phyloP scores from a whole-genome alignment of 495 filamentous ascomycete species.

The Tuber magnatum region DNA sequence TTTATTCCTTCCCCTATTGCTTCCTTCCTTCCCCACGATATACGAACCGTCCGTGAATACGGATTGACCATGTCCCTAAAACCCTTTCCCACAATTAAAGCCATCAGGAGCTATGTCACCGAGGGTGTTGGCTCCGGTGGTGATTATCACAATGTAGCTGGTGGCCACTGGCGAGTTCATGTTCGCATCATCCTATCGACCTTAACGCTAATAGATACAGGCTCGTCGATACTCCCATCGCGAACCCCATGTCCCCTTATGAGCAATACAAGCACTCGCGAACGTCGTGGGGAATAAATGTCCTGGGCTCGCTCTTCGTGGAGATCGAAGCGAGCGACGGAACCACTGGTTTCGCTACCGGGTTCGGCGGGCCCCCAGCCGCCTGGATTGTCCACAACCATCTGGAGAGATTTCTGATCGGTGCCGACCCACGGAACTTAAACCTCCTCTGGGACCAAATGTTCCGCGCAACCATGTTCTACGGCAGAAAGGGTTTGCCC shows the following conservation, averaged over 20 bases:
- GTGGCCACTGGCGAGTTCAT: constrained; percentile 65
- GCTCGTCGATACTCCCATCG: constrained; percentile 84
- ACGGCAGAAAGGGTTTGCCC: constrained; percentile 83
- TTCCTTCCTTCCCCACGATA: neutral
- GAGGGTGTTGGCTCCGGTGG: constrained; percentile 78
- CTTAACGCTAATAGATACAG: constrained; percentile 37
- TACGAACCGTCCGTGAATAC: neutral
- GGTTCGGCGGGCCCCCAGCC: constrained; percentile 83
- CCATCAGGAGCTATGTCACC: constrained; percentile 71
- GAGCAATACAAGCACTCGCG: constrained; percentile 77
- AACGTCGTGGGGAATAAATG: constrained; percentile 93
- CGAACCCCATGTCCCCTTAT: constrained; percentile 83
- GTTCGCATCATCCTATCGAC: neutral
- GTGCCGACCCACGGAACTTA: constrained; percentile 78
- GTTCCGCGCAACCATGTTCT: constrained; percentile 93
- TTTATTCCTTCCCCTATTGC: neutral
- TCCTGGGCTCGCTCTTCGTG: constrained; percentile 86
- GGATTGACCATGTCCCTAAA: constrained; percentile 26
- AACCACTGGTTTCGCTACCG: constrained; percentile 84
- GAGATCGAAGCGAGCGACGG: constrained; percentile 84
- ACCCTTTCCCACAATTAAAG: constrained; percentile 66
- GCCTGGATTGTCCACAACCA: constrained; percentile 90
- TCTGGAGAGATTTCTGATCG: constrained; percentile 83
- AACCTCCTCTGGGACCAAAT: constrained; percentile 89
- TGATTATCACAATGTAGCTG: constrained; percentile 92